phyloP scores from a whole-genome alignment of 176 grass and related monocot genomes.

The Lolium perenne region DNA sequence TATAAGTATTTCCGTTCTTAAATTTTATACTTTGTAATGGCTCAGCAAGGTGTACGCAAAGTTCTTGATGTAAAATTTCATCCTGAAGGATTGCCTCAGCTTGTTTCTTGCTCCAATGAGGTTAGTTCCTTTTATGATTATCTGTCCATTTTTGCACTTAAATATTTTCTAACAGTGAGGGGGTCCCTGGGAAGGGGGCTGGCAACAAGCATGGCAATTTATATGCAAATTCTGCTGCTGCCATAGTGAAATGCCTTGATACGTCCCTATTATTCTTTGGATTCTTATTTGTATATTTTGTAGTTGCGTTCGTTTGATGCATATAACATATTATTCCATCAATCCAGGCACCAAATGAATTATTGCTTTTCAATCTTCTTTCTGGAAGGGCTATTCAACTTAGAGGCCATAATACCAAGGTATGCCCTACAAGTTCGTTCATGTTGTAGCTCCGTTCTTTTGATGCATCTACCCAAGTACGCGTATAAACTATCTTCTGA shows the following conservation, averaged over 20 bases:
- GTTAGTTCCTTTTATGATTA: conserved; percentile 51
- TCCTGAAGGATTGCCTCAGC: conserved; percentile 92
- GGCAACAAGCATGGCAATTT: background rate
- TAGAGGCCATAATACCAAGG: conserved; percentile 91
- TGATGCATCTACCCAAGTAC: conserved; percentile 3
- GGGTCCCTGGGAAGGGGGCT: background rate
- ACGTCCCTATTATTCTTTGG: conserved; percentile 20
- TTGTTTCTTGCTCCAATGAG: conserved; percentile 96
- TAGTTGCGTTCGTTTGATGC: conserved; percentile 17
- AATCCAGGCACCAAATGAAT: conserved; percentile 88
- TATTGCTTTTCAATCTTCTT: conserved; percentile 98
- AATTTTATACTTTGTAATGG: conserved; percentile 34
- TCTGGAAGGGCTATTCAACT: conserved; percentile 94
- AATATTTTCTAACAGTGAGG: conserved; percentile 26
- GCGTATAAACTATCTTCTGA: conserved; percentile 27
- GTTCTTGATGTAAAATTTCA: conserved; percentile 98
- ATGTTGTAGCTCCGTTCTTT: background rate
- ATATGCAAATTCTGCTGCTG: background rate
- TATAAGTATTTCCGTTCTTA: conserved; percentile 28
- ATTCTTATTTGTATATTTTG: conserved; percentile 39
- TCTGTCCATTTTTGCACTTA: conserved; percentile 5
- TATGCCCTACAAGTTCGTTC: conserved; percentile 49
- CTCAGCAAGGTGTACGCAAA: conserved; percentile 91
- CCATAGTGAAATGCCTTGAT: background rate
- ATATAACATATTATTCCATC: conserved; percentile 30